Base-by-base conservation (phyloP, 169 alveolate genomes). In the Eimeria maxima region DNA sequence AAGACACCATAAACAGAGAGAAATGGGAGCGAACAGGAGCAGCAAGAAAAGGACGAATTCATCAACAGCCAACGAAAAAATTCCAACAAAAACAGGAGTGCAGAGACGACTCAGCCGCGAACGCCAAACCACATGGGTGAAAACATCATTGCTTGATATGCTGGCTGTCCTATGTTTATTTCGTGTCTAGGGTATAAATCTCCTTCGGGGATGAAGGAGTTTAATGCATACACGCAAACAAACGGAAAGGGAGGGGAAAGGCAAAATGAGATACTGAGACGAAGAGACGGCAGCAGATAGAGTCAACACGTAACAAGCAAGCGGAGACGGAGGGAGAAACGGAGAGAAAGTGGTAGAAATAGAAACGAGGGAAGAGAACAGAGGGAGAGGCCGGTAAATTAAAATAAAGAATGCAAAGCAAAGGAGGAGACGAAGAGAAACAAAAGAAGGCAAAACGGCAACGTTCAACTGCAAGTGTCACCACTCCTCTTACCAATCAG, bases 401-500 rank as follows among this genome's bases (percentile, higher is more conserved):
- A 29, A 27, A 5, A 27, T 16, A 67, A 10, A 8, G 33, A 18
- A 6, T 11, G 44, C 14, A 16, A 67, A 24, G 24, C 4, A 67
- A 22, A 22, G 76, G 24, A 71, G 47, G 47, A 74, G 20, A 74
- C 4, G 16, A 6, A 38, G 38, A 42, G 6, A 38, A 16, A 33
- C 27, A 74, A 44, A 74, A n/a, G 29, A 67, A 33, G 38, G 38
- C 38, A 33, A 33, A 33, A 33, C 38, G 38, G 1, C 38, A 33
- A 33, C 38, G 38, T 33, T 33, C 38, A 33, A 1, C 38, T 33
- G 2, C 38, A 33, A 33, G 38, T 33, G 38, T 33, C 38, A 33
- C 1, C 38, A 33, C 38, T 0, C 38, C 29, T 45, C 94, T 91
- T 38, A 95, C 97, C 97, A 53, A 95, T 60, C 88, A 95, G 65